Conservation (phyloP, 2,329 filamentous ascomycete species). For the Pseudocercospora vitis region DNA sequence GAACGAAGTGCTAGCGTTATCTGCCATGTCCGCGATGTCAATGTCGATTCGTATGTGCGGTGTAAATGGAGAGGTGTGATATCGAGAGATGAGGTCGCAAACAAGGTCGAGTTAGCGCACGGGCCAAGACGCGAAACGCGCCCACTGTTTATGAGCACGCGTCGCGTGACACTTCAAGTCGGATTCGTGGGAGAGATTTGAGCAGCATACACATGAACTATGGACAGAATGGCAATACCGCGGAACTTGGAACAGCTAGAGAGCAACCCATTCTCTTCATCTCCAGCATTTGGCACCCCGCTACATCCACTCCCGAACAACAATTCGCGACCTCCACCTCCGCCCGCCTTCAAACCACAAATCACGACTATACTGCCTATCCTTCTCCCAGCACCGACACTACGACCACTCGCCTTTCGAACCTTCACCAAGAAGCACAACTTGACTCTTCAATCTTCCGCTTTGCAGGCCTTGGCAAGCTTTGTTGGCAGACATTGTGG, state of each 20-base stretch:
- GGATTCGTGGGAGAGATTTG: background rate
- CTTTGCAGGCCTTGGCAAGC: slow-evolving; percentile 76
- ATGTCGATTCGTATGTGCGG: background rate
- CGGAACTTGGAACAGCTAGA: slow-evolving; percentile 11
- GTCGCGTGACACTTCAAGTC: slow-evolving; percentile 1
- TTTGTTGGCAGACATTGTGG: slow-evolving; percentile 95
- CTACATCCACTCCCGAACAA: slow-evolving; percentile 63
- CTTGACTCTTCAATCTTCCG: slow-evolving; percentile 83
- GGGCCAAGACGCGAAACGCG: background rate
- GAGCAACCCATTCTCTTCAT: slow-evolving; percentile 65
- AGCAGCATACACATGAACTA: no score
- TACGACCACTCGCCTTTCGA: slow-evolving; percentile 88
- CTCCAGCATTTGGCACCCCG: slow-evolving; percentile 85
- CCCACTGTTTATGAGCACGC: background rate
- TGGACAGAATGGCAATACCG: slow-evolving; percentile 17
- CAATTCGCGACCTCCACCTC: slow-evolving; percentile 42
- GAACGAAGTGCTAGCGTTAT: background rate
- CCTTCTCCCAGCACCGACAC: slow-evolving; percentile 78
- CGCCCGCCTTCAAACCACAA: slow-evolving; percentile 53
- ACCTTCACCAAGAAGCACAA: slow-evolving; percentile 98
- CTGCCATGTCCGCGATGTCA: background rate
- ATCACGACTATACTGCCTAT: slow-evolving; percentile 76
- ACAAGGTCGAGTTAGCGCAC: background rate
- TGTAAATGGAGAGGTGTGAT: background rate
- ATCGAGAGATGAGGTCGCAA: background rate